Evolutionary conservation across 148 eudicot genomes (phyloP).

Genomic region (Heliosperma pusillum): DNA sequence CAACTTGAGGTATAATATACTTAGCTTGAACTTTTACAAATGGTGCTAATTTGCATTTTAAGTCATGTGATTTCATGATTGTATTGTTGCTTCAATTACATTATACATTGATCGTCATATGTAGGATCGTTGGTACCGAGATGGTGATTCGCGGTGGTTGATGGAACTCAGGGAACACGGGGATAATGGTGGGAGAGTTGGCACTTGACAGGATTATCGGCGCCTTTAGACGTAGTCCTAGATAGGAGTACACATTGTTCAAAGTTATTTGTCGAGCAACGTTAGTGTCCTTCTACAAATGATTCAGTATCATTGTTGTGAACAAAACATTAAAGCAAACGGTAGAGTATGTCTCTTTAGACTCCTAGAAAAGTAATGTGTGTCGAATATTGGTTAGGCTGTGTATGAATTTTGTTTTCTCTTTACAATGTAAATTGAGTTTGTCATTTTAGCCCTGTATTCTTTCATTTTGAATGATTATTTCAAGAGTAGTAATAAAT

Average conservation of each 20-base stretch:
- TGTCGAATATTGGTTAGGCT: background rate
- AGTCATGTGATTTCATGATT: too few species aligned
- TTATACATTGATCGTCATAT: too few species aligned
- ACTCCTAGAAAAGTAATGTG: background rate
- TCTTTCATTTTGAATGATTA: background rate
- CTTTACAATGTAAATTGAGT: background rate
- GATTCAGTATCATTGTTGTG: background rate
- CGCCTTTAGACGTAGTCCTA: background rate
- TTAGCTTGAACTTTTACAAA: background rate
- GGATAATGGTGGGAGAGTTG: background rate
- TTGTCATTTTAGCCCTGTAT: background rate
- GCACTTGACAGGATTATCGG: too few species aligned
- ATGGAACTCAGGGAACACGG: background rate
- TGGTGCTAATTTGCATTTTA: background rate
- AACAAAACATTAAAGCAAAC: background rate
- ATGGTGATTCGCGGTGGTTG: background rate
- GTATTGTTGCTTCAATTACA: background rate
- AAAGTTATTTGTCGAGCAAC: background rate
- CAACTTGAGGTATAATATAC: background rate
- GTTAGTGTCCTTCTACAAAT: background rate
- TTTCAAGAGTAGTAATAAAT: conserved; percentile 5
- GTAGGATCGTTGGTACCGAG: background rate
- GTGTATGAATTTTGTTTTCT: background rate
- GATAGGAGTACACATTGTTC: background rate
- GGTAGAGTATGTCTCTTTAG: background rate